A percentile compares a stretch with the other conserved stretches of the same genome.
These are phyloP conservation scores for Xylariales sp. DNA, from an alignment of 2,329 filamentous ascomycete species.

Conservation along the genomic window DNA sequence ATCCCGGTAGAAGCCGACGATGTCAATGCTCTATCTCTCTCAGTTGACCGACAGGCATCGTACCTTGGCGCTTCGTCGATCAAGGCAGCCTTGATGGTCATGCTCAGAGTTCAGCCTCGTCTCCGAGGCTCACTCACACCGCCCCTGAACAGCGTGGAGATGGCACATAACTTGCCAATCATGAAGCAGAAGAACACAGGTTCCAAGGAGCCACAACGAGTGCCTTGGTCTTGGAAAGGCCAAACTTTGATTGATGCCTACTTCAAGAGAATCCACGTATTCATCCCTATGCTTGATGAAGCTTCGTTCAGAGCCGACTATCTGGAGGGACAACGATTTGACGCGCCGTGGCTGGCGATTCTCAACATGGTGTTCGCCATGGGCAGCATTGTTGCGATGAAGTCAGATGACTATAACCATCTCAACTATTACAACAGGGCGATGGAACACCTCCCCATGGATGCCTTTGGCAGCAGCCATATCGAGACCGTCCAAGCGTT, in stretches of 20 bases:
- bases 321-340: slow-evolving; percentile 55
- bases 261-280: slow-evolving; percentile 67
- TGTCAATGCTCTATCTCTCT: slow-evolving; percentile 63
- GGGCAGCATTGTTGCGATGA: slow-evolving; percentile 65
- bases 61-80: slow-evolving; percentile 73
- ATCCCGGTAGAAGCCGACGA: slow-evolving; percentile 64
- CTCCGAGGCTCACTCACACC: slow-evolving; percentile 41
- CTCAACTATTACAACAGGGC: slow-evolving; percentile 66
- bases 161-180: slow-evolving; percentile 40
- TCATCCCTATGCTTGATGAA: slow-evolving; percentile 71
- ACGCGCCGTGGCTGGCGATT: slow-evolving; percentile 66
- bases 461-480: slow-evolving; percentile 64
- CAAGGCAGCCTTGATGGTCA: slow-evolving; percentile 68
- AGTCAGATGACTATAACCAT: slow-evolving; percentile 61
- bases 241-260: slow-evolving; percentile 70
- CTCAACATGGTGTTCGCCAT: slow-evolving; percentile 74
- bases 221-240: slow-evolving; percentile 59
- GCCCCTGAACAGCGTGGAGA: slow-evolving; percentile 42
- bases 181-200: slow-evolving; percentile 38
- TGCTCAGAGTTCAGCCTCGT: slow-evolving; percentile 52
- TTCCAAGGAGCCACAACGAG: slow-evolving; percentile 42
- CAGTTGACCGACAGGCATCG: slow-evolving; percentile 54
- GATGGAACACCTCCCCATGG: slow-evolving; percentile 61
- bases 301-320: slow-evolving; percentile 63
- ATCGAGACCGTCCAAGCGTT: slow-evolving; percentile 71